Percentiles rank a stretch among this genome's conserved stretches.
These are phyloP conservation scores for Naganishia sp. DNA, from an alignment of 1,284 basidiomycete genomes.

Conservation along the genomic window DNA sequence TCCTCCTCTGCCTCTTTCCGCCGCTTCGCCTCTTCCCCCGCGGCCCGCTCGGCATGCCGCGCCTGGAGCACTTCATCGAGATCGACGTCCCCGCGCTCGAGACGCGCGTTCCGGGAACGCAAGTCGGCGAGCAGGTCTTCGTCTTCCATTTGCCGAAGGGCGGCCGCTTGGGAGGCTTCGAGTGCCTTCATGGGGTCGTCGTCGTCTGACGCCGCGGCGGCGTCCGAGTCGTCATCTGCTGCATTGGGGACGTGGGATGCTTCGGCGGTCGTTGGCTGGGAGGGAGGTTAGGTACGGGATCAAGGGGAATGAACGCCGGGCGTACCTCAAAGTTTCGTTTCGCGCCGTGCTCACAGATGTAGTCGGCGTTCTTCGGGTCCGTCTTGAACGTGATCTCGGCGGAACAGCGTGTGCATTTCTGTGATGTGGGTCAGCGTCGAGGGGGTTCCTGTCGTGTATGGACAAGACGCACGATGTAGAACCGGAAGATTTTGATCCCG, in stretches of 20 bases:
- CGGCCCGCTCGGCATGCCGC: conserved; percentile 45
- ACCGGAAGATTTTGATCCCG: conserved; percentile 76
- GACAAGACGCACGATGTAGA: conserved; percentile 60
- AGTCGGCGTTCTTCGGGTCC: conserved; percentile 97
- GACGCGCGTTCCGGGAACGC: conserved; percentile 78
- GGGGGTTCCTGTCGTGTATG: conserved; percentile 60
- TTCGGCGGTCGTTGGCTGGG: conserved; percentile 41
- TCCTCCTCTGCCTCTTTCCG: conserved; percentile 81
- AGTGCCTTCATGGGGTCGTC: conserved; percentile 75
- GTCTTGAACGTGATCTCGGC: conserved; percentile 99
- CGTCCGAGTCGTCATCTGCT: conserved; percentile 50
- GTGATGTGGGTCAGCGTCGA: conserved; percentile 51
- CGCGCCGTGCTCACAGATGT: conserved; percentile 86
- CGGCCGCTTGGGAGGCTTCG: conserved; percentile 86
- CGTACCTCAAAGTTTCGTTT: conserved; percentile 82
- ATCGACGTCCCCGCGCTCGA: conserved; percentile 72
- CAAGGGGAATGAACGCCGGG: conserved; percentile 40
- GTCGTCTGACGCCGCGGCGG: conserved; percentile 56
- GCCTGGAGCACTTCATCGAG: conserved; percentile 43
- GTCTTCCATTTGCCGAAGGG: conserved; percentile 97
- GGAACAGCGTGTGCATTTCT: conserved; percentile 79
- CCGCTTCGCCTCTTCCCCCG: conserved; percentile 59
- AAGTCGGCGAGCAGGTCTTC: conserved; percentile 95
- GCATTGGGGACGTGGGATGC: conserved; percentile 46
- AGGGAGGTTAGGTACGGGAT: not conserved